phyloP scores from a whole-genome alignment of 768 basidiomycete genomes.

The Candolleomyces aberdarensis region DNA sequence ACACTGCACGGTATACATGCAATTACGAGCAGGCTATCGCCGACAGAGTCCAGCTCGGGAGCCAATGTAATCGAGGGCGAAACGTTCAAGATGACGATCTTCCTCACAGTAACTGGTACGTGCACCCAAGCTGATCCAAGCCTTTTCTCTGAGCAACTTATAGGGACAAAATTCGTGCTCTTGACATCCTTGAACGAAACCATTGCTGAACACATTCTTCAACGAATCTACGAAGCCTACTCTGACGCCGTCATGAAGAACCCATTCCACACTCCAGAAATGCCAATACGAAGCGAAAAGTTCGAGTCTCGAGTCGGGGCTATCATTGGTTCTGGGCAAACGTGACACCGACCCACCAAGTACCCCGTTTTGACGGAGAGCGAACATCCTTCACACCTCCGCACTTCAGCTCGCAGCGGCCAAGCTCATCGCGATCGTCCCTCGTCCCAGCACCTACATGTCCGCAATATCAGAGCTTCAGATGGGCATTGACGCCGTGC shows the following conservation, averaged over 20 bases:
- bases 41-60: slow-evolving; percentile 77
- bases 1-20: slow-evolving; percentile 98
- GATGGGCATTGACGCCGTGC: no score
- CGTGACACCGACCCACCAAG: slow-evolving; percentile 14
- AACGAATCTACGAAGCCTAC: slow-evolving; percentile 90
- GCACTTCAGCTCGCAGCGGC: no score
- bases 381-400: no score
- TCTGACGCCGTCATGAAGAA: slow-evolving; percentile 98
- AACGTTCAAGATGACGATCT: slow-evolving; percentile 90
- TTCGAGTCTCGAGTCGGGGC: slow-evolving; percentile 74
- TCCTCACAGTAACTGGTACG: slow-evolving; percentile 86
- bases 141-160: neutral
- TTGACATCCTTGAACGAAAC: slow-evolving; percentile 78
- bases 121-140: neutral
- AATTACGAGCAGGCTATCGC: slow-evolving; percentile 91
- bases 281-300: slow-evolving; percentile 91
- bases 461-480: no score
- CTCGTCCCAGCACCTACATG: no score
- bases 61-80: slow-evolving; percentile 96
- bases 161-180: slow-evolving; percentile 95
- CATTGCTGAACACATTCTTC: slow-evolving; percentile 65
- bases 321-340: slow-evolving; percentile 50
- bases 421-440: no score
- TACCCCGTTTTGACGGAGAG: neutral
- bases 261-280: slow-evolving; percentile 98